Base-by-base conservation (phyloP, 192 early-diverging fungal genomes). In the Podila horticola region DNA sequence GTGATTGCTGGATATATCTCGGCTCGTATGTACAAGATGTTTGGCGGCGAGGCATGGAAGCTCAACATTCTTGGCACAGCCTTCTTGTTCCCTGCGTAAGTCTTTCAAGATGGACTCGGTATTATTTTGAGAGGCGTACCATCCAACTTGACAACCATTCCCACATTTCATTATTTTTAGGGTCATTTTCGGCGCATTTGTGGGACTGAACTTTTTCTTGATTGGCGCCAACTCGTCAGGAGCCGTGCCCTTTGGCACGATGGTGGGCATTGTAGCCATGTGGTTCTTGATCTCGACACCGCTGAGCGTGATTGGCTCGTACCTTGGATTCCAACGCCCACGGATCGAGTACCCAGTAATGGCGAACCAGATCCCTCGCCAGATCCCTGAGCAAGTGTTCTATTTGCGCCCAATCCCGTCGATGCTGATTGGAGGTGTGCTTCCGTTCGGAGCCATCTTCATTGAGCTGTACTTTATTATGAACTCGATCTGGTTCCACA, bases 401-500 rank as follows among this genome's bases (percentile, higher is more conserved):
- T 92, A 93, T 62, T 88, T 95, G 4, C 91, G 93, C 11, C 89
- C 94, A 13, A 60, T 91, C 31, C 87, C 92, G 3, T 91, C 96
- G 28, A 89, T 95, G 67, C 72, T 92, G 60, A 90, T 94, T 82
- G 92, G 92, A 29, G 97, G 97, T 38, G 73, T 99, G 15, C 86
- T 99, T 22, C 95, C 96, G 13, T 99, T 99, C 79, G 94, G 91
- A 1, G 91, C 95, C 12, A 94, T 98, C 64, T 99, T 98, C 69
- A 95, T 98, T 66, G 97, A 99, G 89, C 86, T 98, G 66, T 97
- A 97, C 85, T 99, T 96, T 87, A 94, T 99, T 64, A 93, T 98
- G 88, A 94, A 93, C 84, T 93, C 92, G 57, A 96, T 98, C 48
- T 97, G 95, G 95, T 92, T 92, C 88, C 93, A 95, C 86, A 91